Base-by-base conservation (phyloP, 768 basidiomycete species). In the Suillus tomentosus region DNA sequence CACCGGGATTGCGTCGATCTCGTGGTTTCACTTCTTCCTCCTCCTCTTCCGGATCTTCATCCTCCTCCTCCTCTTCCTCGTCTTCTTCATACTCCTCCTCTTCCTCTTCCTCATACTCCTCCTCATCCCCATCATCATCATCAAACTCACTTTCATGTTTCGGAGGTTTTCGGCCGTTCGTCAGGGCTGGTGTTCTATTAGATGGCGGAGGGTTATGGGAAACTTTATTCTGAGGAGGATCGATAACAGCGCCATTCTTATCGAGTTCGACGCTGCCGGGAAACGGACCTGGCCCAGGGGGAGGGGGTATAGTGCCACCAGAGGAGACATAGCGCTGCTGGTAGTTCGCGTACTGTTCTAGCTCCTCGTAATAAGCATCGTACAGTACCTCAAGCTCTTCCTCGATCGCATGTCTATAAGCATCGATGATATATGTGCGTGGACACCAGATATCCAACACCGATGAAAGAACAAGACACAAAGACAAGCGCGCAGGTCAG, bases 341-440 rank as follows among this genome's bases (percentile, higher is more conserved):
- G 82, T 93, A 92, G 80, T 94, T 92, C 79, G 96, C 97, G 87
- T 99, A 99, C 82, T 92, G 90, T 85, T 97, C 94, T 84, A 99
- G 90, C 85, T 99, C 96, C 79, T 97, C 94, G 88, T 98, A 99
- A 87, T 99, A 99, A 83, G 96, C 95, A 86, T 98, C 96, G 87
- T 99, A 99, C 81, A 99, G 90, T 82, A 95, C 94, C 84, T 99
- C 95, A 79, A 99, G 91, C 84, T 99, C 97, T 82, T 96, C 94
- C 84, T 99, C 97, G 83, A 99, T 98, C 68, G 96, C 96, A 82
- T 91, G 90, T 72, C 94, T 96, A 73, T 70, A 68, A 53, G 60
- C 65, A 69, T 61, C 66, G 68, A 63, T 59, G 54, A 71, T 55
- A 39, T 64, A 68, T 61, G 56, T 65, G 63, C 48, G 58, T 61